Evolutionary conservation across 306 rosid genomes (phyloP).

Genomic region (Cajanus cajan): DNA sequence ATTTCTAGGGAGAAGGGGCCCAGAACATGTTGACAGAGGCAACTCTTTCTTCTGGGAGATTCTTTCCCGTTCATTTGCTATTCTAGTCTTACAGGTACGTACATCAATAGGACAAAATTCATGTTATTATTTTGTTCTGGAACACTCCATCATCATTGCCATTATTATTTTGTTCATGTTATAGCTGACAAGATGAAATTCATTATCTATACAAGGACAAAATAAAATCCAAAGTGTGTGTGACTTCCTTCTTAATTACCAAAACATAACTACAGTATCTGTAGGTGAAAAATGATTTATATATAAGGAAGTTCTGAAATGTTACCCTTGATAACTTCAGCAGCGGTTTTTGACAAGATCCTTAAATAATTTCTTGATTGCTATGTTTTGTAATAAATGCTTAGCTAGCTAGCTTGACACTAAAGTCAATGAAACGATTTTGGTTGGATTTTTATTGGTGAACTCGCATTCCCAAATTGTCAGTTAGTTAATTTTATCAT

Average conservation of each 20-base stretch:
- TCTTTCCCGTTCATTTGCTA: constrained; percentile 58
- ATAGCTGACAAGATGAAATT: background rate
- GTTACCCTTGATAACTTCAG: background rate
- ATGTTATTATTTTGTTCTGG: no score
- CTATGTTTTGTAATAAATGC: background rate
- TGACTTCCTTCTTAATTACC: background rate
- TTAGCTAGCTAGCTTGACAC: background rate
- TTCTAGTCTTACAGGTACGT: constrained; percentile 80
- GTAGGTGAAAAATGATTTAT: background rate
- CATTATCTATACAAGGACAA: background rate
- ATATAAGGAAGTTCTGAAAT: background rate
- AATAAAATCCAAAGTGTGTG: background rate
- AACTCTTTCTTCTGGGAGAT: constrained; percentile 82
- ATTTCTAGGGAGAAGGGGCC: constrained; percentile 67
- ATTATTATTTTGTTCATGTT: background rate
- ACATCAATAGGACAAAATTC: background rate
- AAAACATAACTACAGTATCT: background rate
- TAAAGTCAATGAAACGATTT: background rate
- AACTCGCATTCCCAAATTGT: background rate
- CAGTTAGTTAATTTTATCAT: background rate
- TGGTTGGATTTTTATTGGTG: constrained; percentile 6
- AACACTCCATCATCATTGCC: background rate
- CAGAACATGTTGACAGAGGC: constrained; percentile 77
- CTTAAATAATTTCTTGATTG: constrained; percentile 7
- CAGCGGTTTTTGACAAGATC: background rate